A percentile compares a stretch with the other conserved stretches of the same genome.
These are phyloP conservation scores for Sophora flavescens DNA, from an alignment of 306 rosid genomes.

Conservation along the genomic window DNA sequence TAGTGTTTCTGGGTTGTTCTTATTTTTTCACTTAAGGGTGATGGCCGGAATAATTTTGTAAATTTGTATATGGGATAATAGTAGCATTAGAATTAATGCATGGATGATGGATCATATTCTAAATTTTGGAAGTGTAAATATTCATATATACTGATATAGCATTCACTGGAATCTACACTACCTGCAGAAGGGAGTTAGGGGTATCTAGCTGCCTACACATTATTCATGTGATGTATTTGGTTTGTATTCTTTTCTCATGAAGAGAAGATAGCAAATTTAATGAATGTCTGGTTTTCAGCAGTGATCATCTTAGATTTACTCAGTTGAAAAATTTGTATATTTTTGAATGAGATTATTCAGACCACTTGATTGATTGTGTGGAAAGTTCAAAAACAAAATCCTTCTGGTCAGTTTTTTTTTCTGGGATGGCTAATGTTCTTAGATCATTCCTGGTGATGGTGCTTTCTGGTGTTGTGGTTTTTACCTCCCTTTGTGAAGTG, in stretches of 20 bases:
- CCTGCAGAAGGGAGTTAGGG: background rate
- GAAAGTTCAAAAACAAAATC: background rate
- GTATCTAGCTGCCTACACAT: background rate
- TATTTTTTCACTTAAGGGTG: background rate
- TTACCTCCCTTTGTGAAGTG: too few relatives aligned
- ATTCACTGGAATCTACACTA: background rate
- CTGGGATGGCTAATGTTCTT: background rate
- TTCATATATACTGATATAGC: background rate
- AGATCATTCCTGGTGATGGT: background rate
- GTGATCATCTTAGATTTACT: background rate
- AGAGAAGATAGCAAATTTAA: background rate
- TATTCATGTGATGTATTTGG: constrained; percentile 12
- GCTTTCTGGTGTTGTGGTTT: background rate
- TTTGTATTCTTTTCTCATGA: background rate
- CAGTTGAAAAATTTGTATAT: background rate
- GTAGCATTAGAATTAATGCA: background rate
- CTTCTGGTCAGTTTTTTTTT: background rate
- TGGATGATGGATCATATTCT: background rate
- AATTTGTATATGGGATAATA: background rate
- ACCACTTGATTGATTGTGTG: background rate
- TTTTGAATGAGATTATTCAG: background rate
- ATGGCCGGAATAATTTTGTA: background rate
- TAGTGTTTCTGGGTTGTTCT: constrained; percentile 8
- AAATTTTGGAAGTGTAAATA: background rate
- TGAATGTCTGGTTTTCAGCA: background rate